Evolutionary conservation across 306 rosid genomes (phyloP).

Genomic region (Neltuma alba): DNA sequence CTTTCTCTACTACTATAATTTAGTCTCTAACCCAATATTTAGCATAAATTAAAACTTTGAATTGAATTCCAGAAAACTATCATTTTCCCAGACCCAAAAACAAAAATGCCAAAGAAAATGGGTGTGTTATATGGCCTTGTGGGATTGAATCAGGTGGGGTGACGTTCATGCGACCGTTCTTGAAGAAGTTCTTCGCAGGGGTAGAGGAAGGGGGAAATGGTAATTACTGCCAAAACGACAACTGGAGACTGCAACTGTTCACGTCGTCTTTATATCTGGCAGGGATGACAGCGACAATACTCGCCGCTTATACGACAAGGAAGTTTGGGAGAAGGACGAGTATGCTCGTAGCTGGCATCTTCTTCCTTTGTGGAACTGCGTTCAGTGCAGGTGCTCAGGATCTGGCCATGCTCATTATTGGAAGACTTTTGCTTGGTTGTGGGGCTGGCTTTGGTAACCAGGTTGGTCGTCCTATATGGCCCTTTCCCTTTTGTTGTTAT

Average conservation of each 20-base stretch:
- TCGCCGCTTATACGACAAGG: constrained; percentile 64
- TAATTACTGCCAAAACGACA: constrained; percentile 71
- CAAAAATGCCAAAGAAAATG: not conserved
- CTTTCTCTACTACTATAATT: not conserved
- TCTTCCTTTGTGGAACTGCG: constrained; percentile 58
- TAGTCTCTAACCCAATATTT: not conserved
- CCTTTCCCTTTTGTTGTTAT: too few species aligned
- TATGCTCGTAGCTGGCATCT: constrained; percentile 51
- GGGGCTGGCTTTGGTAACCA: constrained; percentile 89
- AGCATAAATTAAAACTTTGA: too few species aligned
- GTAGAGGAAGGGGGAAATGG: constrained; percentile 39
- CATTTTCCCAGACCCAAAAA: too few species aligned
- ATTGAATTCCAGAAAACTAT: not conserved
- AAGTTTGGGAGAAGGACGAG: constrained; percentile 44
- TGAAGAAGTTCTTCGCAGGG: constrained; percentile 63
- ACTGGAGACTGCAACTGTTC: constrained; percentile 58
- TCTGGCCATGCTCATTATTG: constrained; percentile 58
- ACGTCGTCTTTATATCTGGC: constrained; percentile 71
- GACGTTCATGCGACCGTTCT: constrained; percentile 58
- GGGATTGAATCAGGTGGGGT: constrained; percentile 59
- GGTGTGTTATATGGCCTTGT: not conserved
- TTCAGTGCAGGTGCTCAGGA: constrained; percentile 57
- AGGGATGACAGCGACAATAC: constrained; percentile 54
- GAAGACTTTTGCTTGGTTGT: constrained; percentile 69
- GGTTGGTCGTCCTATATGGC: constrained; percentile 42